A percentile compares a stretch with the other conserved stretches of the same genome.
Evolutionary conservation across 352 stramenopile species (phyloP).

Genomic region (Blastocystis hominis): DNA sequence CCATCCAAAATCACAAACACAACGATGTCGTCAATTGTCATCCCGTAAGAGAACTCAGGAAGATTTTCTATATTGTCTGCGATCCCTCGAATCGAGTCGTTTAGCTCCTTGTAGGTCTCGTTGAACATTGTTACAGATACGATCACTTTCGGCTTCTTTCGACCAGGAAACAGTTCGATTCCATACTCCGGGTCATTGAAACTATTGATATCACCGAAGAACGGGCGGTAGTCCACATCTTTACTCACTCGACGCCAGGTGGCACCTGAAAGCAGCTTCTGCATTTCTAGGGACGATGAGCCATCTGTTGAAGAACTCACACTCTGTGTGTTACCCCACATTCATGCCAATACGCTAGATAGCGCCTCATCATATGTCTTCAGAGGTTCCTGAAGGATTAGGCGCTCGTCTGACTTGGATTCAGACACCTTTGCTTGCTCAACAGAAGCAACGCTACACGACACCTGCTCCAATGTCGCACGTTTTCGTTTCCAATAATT

Average conservation of each 20-base stretch:
- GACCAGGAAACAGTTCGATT: slow-evolving; percentile 28
- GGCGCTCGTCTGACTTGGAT: background rate
- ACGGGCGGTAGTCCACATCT: slow-evolving; percentile 45
- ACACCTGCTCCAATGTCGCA: slow-evolving; percentile 14
- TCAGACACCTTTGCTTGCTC: background rate
- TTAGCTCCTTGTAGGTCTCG: slow-evolving; percentile 53
- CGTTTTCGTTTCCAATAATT: slow-evolving; percentile 36
- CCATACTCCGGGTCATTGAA: slow-evolving; percentile 56
- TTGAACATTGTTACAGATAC: slow-evolving; percentile 57
- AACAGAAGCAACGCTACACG: background rate
- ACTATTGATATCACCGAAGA: slow-evolving; percentile 50
- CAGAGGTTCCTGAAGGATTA: background rate
- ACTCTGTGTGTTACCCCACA: background rate
- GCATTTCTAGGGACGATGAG: background rate
- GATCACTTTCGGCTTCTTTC: slow-evolving; percentile 49
- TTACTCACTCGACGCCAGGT: slow-evolving; percentile 29
- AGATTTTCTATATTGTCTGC: slow-evolving; percentile 58
- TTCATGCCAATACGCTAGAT: background rate
- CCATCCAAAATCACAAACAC: slow-evolving; percentile 57
- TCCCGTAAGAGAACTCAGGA: slow-evolving; percentile 45
- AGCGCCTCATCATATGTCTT: slow-evolving; percentile 36
- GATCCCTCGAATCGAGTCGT: slow-evolving; percentile 55
- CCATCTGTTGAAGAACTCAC: background rate
- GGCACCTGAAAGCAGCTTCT: slow-evolving; percentile 3
- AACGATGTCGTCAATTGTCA: slow-evolving; percentile 57